A percentile compares a stretch with the other conserved stretches of the same genome.
Conservation (phyloP, 2,329 filamentous ascomycete species). For the Grosmannia penicillata region DNA sequence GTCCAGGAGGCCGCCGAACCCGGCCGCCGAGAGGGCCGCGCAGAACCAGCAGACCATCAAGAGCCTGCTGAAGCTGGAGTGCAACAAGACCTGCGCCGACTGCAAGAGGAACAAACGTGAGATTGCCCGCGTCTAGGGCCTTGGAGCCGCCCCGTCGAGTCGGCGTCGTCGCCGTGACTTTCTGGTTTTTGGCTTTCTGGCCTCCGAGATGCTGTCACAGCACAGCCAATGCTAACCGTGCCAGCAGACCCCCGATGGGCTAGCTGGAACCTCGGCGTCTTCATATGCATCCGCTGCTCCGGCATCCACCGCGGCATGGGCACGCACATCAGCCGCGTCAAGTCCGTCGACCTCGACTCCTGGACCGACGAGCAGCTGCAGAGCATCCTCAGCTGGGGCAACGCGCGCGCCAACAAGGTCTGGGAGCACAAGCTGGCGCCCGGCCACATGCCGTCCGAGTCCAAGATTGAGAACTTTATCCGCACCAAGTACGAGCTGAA, state of each 20-base stretch:
- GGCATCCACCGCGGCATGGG: slow-evolving; percentile 98
- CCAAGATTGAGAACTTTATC: slow-evolving; percentile 99
- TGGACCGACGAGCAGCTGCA: slow-evolving; percentile 98
- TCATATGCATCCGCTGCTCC: slow-evolving; percentile 95
- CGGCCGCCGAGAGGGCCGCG: slow-evolving; percentile 73
- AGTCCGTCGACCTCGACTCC: slow-evolving; percentile 92
- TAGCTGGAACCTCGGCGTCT: slow-evolving; percentile 95
- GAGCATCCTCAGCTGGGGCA: slow-evolving; percentile 90
- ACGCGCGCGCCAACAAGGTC: slow-evolving; percentile 92
- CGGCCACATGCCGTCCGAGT: slow-evolving; percentile 85
- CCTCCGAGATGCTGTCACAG: background rate
- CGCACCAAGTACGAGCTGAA: slow-evolving; percentile 98
- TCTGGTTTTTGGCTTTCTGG: background rate
- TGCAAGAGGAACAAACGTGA: slow-evolving; percentile 97
- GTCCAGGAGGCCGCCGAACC: slow-evolving; percentile 66
- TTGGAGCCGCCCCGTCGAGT: no score
- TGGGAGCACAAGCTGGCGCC: slow-evolving; percentile 91
- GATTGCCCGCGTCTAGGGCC: slow-evolving; percentile 23
- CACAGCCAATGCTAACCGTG: background rate
- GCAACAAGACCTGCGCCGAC: slow-evolving; percentile 94
- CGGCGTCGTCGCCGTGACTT: background rate
- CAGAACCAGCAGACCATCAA: slow-evolving; percentile 93
- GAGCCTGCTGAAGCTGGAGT: slow-evolving; percentile 81
- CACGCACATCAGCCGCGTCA: slow-evolving; percentile 94
- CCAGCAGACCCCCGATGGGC: slow-evolving; percentile 85